Base-by-base conservation (phyloP, 2,329 filamentous ascomycete species). In the Amauroascus verrucosus region DNA sequence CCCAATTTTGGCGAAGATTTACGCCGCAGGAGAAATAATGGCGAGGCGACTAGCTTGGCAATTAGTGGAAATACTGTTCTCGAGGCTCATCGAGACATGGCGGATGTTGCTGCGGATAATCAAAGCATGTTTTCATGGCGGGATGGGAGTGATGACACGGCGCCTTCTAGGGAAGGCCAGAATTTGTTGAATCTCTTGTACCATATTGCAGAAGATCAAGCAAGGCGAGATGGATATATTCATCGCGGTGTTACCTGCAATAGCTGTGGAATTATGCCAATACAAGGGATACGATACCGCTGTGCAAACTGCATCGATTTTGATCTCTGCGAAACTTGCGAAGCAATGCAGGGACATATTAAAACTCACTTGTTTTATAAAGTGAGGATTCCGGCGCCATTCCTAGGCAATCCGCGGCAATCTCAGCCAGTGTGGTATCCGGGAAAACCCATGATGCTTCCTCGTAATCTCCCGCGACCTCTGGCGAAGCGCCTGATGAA, bases 321-420 rank as follows among this genome's bases (percentile, higher is more conserved):
- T 65, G 93, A 98, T 66, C 80, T 98, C 1, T 98, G 93, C 73
- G 89, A 96, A 65, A 84, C 84, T 6, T 98, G 93, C 71, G 91
- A 98, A 71, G 75, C 78, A 14, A 70, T 75, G 61, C 69, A 74
- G 54, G 81, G 86, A 4, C 91, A 95, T 65, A 82, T 80, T 63
- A 94, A 91, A 67, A 95, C 89, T 1, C 93, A 98, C 69, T 81
- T 97, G 44, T 97, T 98, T 70, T 95, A 94, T 77, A 97, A 97
- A 69, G 86, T 98, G 64, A 84, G 84, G 53, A 84, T 97, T 9
- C 93, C 93, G 1, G 86, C 89, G 0, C 88, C 90, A 0, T 86
- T 88, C 28, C 83, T 95, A 54, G 86, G 86, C 2, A 76, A 80
- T 44, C 84, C 86, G 1, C 81, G 87, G 49, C 85, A 91, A 66